Evolutionary conservation across 169 alveolate genomes (phyloP).

Genomic region (Plasmodium knowlesi): DNA sequence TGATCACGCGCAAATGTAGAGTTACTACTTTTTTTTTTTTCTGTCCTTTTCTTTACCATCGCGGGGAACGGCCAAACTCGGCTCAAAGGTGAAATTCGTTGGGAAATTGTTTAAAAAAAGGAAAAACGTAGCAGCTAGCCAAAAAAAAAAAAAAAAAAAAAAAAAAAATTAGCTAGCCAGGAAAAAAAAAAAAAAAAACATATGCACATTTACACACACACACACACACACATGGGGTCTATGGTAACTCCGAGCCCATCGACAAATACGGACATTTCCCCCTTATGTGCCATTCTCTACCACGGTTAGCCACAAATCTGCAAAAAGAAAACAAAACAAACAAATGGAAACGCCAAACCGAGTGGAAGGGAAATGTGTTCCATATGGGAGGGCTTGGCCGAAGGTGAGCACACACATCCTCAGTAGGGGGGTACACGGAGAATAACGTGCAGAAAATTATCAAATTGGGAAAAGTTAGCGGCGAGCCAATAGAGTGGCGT

Average conservation of each 20-base stretch:
- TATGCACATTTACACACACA: background rate
- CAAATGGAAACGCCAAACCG: background rate
- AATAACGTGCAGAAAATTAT: slow-evolving; percentile 59
- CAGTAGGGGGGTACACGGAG: slow-evolving; percentile 61
- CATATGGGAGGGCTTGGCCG: background rate
- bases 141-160: background rate
- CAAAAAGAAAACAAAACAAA: background rate
- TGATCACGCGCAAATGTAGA: background rate
- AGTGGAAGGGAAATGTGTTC: background rate
- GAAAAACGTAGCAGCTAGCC: background rate
- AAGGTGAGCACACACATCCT: background rate
- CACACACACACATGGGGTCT: background rate
- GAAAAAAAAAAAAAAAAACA: background rate
- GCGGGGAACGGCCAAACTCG: background rate
- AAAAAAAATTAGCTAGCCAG: background rate
- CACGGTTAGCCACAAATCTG: background rate
- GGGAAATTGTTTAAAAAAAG: background rate
- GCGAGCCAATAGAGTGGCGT: slow-evolving; percentile 66
- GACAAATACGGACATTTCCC: background rate
- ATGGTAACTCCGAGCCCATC: background rate
- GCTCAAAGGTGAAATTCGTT: background rate
- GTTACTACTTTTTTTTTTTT: background rate
- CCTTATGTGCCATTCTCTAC: background rate
- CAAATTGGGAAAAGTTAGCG: slow-evolving; percentile 49
- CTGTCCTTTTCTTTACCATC: background rate